phyloP scores from a whole-genome alignment of 2,329 filamentous ascomycete species.

The Scedosporium aurantiacum region DNA sequence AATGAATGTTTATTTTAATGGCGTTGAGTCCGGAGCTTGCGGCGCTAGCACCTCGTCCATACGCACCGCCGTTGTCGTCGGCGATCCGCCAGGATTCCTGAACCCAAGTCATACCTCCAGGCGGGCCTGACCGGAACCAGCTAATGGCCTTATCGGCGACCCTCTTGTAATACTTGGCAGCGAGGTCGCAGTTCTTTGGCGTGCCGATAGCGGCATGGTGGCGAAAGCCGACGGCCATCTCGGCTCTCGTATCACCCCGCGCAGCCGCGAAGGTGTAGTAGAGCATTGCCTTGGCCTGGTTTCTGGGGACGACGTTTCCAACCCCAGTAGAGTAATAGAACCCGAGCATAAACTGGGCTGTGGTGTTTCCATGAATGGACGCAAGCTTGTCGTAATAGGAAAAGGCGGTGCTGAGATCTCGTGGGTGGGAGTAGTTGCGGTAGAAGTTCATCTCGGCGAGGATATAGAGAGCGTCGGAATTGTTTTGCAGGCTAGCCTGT shows the following conservation, averaged over 20 bases:
- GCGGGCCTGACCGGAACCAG: constrained; percentile 82
- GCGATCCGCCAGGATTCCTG: constrained; percentile 75
- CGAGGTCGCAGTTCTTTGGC: constrained; percentile 72
- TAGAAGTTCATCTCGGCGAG: constrained; percentile 95
- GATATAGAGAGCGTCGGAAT: constrained; percentile 78
- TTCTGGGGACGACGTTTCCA: constrained; percentile 64
- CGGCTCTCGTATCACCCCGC: constrained; percentile 68
- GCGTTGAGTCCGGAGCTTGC: constrained; percentile 79
- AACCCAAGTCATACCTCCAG: constrained; percentile 70
- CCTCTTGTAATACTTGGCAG: constrained; percentile 79
- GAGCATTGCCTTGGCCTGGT: constrained; percentile 83
- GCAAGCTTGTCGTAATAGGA: constrained; percentile 71
- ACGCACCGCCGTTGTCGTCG: constrained; percentile 84
- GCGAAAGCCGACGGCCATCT: constrained; percentile 88
- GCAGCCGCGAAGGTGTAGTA: constrained; percentile 93
- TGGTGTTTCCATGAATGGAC: constrained; percentile 68
- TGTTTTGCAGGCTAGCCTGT: constrained; percentile 41
- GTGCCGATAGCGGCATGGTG: constrained; percentile 79
- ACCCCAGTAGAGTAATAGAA: constrained; percentile 94
- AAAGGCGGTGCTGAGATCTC: constrained; percentile 71
- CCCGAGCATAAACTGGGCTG: constrained; percentile 90
- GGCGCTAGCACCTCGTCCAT: constrained; percentile 88
- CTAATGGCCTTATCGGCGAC: constrained; percentile 87
- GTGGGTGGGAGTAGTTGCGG: constrained; percentile 81
- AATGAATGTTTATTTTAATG: constrained; percentile 58